Evolutionary conservation across 495 filamentous ascomycete species (phyloP), one percentile per base, ranked within the genome.

Genomic region (Entonaema liquescens): DNA sequence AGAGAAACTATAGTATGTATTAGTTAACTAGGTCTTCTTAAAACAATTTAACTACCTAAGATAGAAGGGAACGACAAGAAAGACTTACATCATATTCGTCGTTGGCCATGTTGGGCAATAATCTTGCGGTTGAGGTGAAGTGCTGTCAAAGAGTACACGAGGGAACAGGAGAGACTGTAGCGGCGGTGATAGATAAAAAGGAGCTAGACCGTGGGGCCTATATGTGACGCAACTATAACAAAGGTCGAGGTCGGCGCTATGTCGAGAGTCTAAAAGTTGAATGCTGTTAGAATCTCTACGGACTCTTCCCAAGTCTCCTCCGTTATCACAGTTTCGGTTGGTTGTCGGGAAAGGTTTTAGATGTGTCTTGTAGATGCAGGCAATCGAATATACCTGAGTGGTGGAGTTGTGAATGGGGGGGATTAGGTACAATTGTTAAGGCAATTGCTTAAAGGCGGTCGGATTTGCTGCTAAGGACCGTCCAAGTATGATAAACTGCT

Each of bases 11-110:
- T 69, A 25, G 65, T 59, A 66, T 5, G 65, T 50, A 38, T 64
- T 23, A 42, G 76, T 83, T 72, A 83, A 79, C 73, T 70, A 73
- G 62, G 53, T 59, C 25, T 67, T 40, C 65, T 49, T 71, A 65
- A 60, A 44, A 68, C 31, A 23, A 49, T 70, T 52, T 28, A 40
- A 12, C 12, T n/a, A 65, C 55, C 31, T 29, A n/a, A 44, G 47
- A 49, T 49, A 11, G n/a, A 35, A 36, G 66, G 47, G 28, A 58
- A 38, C 23, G 55, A 40, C 8, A 25, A 11, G n/a, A n/a, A 57
- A 47, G 38, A 86, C 96, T 88, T 83, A 99, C 95, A 91, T 99
- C 95, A 83, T 99, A 98, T 86, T 99, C 96, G 85, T 99, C 96
- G 89, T 99, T 99, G 76, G 96, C 96, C 96, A 99, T 99, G 80